Base-by-base conservation (phyloP, 2,329 filamentous ascomycete species). In the Cladophialophora exuberans region DNA sequence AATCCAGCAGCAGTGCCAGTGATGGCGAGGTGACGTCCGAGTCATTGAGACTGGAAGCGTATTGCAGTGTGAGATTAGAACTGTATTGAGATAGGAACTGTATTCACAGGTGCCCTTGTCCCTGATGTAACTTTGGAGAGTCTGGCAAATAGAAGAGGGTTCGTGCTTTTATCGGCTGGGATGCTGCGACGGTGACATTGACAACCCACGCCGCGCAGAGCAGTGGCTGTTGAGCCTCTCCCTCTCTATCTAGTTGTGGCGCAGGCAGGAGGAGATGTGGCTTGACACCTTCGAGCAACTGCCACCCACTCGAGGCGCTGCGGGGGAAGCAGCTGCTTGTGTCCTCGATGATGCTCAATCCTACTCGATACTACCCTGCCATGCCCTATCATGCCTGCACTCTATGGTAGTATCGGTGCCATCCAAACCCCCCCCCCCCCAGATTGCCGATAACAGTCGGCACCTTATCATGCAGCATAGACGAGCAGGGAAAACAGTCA, bases 131-230 rank as follows among this genome's bases (percentile, higher is more conserved):
- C 46, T 49, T 11, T 38, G 17, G n/a, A 6, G 13, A 38, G 22
- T 22, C n/a, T 18, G 10, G 38, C 31, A 6, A 25, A 11, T 38
- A 13, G 15, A 35, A 25, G 13, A 31, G 18, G 9, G 5, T 38
- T 22, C 6, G 15, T 11, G 18, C 15, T n/a, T 36, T 23, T 49
- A 17, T 26, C 35, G 33, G 39, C n/a, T 39, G 46, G 46, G n/a
- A n/a, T 41, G 15, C 30, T 49, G 25, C 35, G 46, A 49, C 46
- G 33, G 46, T 49, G 46, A 49, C 46, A 49, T 49, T 41, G 35
- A 49, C 26, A 22, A 35, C 22, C 23, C 42, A 33, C n/a, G 23
- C 30, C 23, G 25, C 26, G 33, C 17, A 33, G 22, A 33, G 28
- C 44, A 7, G 35, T 9, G 15, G 15, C 6, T 26, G 42, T 30